Evolutionary conservation across 2,329 filamentous ascomycete species (phyloP).

Genomic region (Zarea fungicola): DNA sequence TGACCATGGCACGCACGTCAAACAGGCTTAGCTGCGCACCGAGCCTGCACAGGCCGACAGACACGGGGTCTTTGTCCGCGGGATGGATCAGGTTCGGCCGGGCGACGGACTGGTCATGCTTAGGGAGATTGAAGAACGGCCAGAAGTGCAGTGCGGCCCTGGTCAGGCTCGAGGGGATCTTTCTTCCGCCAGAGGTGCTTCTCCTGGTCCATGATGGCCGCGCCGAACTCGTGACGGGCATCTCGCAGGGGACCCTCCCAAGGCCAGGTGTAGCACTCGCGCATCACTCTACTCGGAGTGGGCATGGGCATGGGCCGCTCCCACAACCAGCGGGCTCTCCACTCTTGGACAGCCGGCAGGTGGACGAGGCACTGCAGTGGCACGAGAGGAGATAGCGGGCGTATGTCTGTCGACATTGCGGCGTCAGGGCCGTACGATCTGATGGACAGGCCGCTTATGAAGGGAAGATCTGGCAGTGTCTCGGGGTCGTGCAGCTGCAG

Average conservation of each 20-base stretch:
- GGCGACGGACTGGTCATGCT: conserved; percentile 13
- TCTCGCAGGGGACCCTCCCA: conserved; percentile 24
- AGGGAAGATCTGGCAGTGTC: conserved; percentile 16
- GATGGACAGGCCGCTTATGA: conserved; percentile 14
- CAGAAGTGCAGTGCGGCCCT: conserved; percentile 18
- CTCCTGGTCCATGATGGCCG: conserved; percentile 14
- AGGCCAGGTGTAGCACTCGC: conserved; percentile 14
- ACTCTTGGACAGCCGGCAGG: conserved; percentile 18
- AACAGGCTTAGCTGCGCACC: conserved; percentile 17
- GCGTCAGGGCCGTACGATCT: not conserved
- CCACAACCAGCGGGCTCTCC: conserved; percentile 20
- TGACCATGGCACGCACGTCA: conserved; percentile 20
- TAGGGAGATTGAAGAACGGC: conserved; percentile 1
- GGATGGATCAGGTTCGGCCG: conserved; percentile 18
- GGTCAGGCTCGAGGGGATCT: conserved; percentile 16
- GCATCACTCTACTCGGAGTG: conserved; percentile 12
- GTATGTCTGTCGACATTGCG: conserved; percentile 12
- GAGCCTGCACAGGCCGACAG: conserved; percentile 18
- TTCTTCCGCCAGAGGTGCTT: not conserved
- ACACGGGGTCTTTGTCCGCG: conserved; percentile 19
- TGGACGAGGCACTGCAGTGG: conserved; percentile 20
- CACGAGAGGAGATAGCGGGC: conserved; percentile 19
- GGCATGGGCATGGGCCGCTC: conserved; percentile 17
- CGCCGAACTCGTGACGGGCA: conserved; percentile 22
- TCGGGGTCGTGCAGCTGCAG: conserved; percentile 17